Evolutionary conservation across 176 grass and related monocot genomes (phyloP).

Genomic region (Triticum monococcum): DNA sequence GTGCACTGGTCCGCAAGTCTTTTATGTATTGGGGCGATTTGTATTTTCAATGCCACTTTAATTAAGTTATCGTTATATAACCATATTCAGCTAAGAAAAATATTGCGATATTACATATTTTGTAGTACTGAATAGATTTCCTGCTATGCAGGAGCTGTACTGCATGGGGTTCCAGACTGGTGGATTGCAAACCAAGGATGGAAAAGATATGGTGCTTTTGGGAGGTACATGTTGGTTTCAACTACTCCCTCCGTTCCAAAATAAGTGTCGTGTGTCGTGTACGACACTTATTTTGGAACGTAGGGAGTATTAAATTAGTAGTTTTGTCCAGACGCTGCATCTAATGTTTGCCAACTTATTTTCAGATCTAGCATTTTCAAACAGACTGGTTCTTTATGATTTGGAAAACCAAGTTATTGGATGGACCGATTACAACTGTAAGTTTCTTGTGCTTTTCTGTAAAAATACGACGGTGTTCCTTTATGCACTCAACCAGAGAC

Average conservation of each 20-base stretch:
- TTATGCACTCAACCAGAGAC: neutral
- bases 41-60: neutral
- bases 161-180: conserved; percentile 90
- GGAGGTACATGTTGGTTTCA: conserved; percentile 56
- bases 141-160: conserved; percentile 42
- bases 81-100: neutral
- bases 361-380: conserved; percentile 87
- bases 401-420: conserved; percentile 94
- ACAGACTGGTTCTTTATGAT: conserved; percentile 93
- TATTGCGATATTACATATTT: neutral
- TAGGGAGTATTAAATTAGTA: neutral
- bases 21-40: neutral
- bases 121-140: neutral
- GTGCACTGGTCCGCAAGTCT: neutral
- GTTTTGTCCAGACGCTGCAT: conserved; percentile 15
- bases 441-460: conserved; percentile 27
- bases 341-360: conserved; percentile 22
- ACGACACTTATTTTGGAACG: too few species aligned
- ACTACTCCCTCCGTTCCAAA: neutral
- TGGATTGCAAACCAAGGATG: conserved; percentile 83
- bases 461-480: neutral
- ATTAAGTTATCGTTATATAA: neutral
- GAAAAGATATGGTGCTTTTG: conserved; percentile 91
- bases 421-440: conserved; percentile 96
- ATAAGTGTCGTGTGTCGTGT: too few species aligned